Evolutionary conservation across 176 grass and related monocot species (phyloP).

Genomic region (Elymus sibiricus): DNA sequence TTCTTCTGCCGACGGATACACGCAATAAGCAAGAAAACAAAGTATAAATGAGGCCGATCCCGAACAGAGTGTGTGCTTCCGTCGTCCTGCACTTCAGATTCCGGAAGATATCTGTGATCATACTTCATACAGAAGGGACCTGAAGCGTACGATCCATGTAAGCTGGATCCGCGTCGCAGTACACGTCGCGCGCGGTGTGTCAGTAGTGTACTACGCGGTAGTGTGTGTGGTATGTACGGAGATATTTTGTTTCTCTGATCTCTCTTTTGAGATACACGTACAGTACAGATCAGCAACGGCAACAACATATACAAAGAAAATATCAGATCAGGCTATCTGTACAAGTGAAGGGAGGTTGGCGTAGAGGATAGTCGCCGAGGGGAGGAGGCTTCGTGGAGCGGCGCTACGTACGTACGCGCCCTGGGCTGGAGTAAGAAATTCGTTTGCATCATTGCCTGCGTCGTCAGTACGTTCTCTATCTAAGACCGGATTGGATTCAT

Average conservation of each 20-base stretch:
- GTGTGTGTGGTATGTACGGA: no score
- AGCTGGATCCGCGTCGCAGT: no score
- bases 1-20: background rate
- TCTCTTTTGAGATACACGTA: no score
- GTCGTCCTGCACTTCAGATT: background rate
- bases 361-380: background rate
- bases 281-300: no score
- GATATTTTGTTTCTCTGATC: no score
- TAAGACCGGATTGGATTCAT: background rate
- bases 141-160: no score
- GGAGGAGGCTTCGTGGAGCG: conserved; percentile 1
- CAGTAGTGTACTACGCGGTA: no score
- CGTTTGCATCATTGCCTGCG: background rate
- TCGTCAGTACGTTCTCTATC: background rate
- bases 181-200: no score
- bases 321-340: background rate
- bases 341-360: background rate
- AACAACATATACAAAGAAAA: no score
- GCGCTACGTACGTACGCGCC: background rate
- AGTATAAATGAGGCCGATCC: background rate
- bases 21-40: background rate
- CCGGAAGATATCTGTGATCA: background rate
- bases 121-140: no score
- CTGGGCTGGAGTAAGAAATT: background rate
- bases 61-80: background rate